A percentile compares a stretch with the other conserved stretches of the same genome.
phyloP scores from a whole-genome alignment of 164 flowering plant genomes.

The Houttuynia cordata region DNA sequence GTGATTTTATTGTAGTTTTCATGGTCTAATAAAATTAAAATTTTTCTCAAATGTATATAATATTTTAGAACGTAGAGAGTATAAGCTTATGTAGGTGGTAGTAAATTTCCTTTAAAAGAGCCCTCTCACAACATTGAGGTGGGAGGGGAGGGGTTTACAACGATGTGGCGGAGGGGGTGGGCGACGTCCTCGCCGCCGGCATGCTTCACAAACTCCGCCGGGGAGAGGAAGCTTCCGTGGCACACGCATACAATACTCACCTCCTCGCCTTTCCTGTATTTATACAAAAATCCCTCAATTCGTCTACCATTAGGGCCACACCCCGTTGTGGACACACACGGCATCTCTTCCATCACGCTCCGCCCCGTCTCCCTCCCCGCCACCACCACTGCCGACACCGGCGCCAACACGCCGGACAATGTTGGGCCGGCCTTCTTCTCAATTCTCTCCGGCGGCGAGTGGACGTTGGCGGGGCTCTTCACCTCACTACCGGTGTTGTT shows the following conservation, averaged over 20 bases:
- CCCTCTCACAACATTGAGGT: too few relatives aligned
- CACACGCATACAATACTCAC: conserved; percentile 82
- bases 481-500: conserved; percentile 12
- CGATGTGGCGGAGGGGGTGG: conserved; percentile 70
- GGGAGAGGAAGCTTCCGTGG: conserved; percentile 69
- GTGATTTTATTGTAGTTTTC: too few relatives aligned
- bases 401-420: too few relatives aligned
- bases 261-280: conserved; percentile 61
- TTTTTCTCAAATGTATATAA: too few relatives aligned
- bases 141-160: conserved; percentile 39
- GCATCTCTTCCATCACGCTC: conserved; percentile 54
- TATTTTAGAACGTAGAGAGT: too few relatives aligned
- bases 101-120: too few relatives aligned
- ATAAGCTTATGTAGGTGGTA: too few relatives aligned
- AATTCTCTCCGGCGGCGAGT: conserved; percentile 12
- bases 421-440: conserved; percentile 12
- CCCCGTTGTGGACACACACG: conserved; percentile 62
- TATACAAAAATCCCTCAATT: conserved; percentile 67
- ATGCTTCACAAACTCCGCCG: conserved; percentile 82
- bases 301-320: conserved; percentile 60
- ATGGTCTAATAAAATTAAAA: too few relatives aligned
- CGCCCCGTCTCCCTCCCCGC: conserved; percentile 18
- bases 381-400: conserved; percentile 1
- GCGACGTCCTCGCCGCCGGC: conserved; percentile 74
- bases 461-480: conserved; percentile 23